Percentiles rank a stretch among this genome's conserved stretches.
Evolutionary conservation across 164 flowering plant genomes (phyloP).

Genomic region (Vitis cinerea): DNA sequence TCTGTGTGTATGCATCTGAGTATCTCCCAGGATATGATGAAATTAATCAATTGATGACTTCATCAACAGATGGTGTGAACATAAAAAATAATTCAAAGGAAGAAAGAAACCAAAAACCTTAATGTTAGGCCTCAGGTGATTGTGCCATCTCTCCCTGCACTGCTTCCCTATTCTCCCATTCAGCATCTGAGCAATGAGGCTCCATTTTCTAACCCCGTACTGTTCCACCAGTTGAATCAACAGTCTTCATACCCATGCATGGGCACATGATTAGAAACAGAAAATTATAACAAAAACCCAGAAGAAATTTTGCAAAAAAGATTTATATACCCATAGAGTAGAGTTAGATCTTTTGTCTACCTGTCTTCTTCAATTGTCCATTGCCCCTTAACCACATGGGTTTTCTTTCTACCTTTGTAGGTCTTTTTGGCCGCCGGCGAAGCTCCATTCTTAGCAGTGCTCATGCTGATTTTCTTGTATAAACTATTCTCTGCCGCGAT

Average conservation of each 20-base stretch:
- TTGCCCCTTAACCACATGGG: conserved; percentile 65
- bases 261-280: not conserved
- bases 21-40: no score
- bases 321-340: not conserved
- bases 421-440: conserved; percentile 18
- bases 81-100: not conserved
- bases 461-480: conserved; percentile 14
- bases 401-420: conserved; percentile 34
- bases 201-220: conserved; percentile 48
- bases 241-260: conserved; percentile 31
- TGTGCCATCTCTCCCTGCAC: conserved; percentile 58
- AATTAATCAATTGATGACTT: no score
- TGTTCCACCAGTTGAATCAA: conserved; percentile 37
- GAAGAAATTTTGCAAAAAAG: not conserved
- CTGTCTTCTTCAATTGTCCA: conserved; percentile 91
- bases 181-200: conserved; percentile 40
- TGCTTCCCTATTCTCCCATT: conserved; percentile 55
- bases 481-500: conserved; percentile 30
- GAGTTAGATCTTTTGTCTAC: conserved; percentile 21
- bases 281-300: not conserved
- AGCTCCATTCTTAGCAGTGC: conserved; percentile 9
- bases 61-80: not conserved
- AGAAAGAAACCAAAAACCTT: conserved; percentile 22
- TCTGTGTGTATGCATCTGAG: no score
- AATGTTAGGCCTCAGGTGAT: conserved; percentile 50